phyloP scores from a whole-genome alignment of 306 rosid species.

The Cicer judaicum region DNA sequence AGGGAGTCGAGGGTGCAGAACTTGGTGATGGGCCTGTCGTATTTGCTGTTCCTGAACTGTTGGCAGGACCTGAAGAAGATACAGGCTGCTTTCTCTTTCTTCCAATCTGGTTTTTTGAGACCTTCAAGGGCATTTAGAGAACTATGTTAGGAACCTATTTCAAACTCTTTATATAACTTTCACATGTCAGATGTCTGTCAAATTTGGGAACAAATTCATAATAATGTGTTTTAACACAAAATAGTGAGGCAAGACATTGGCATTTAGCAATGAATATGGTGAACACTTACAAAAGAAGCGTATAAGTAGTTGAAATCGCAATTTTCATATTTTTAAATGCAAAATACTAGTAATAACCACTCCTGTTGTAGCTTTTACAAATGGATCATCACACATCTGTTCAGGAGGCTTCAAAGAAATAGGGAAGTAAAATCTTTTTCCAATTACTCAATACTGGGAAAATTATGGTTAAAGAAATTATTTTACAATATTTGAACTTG shows the following conservation, averaged over 20 bases:
- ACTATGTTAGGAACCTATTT: conserved; percentile 52
- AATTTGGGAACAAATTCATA: no score
- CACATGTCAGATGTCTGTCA: background rate
- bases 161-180: conserved; percentile 8
- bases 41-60: conserved; percentile 97
- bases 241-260: background rate
- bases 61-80: conserved; percentile 99
- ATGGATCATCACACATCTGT: conserved; percentile 21
- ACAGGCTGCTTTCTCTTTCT: conserved; percentile 98
- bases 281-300: conserved; percentile 18
- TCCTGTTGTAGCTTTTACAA: background rate
- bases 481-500: conserved; percentile 6
- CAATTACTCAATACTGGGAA: conserved; percentile 20
- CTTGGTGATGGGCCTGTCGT: conserved; percentile 97
- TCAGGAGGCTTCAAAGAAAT: conserved; percentile 1
- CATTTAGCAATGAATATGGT: background rate
- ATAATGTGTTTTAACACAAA: no score
- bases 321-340: conserved; percentile 26
- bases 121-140: conserved; percentile 62
- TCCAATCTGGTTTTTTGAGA: conserved; percentile 90
- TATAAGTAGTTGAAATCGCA: background rate
- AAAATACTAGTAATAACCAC: background rate
- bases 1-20: conserved; percentile 99
- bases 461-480: conserved; percentile 2
- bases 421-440: no score